These are phyloP conservation scores for Stachybotrys chartarum DNA, from an alignment of 2,329 filamentous ascomycete species.

Conservation along the genomic window DNA sequence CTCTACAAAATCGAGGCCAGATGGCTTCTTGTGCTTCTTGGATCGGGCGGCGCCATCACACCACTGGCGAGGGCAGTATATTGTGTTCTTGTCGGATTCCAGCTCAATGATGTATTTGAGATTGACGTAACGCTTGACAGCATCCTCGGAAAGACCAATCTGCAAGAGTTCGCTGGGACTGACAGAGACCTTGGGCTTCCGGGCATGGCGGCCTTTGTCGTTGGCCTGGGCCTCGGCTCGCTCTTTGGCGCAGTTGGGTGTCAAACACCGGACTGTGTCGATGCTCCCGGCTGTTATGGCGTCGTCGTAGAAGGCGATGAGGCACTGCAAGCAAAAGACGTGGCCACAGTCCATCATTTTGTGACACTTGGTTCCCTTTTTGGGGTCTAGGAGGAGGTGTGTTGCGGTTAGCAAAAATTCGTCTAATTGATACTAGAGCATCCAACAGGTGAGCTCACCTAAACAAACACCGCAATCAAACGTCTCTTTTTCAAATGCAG, in stretches of 20 bases:
- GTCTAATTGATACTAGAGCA: not conserved
- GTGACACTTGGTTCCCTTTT: slow-evolving; percentile 79
- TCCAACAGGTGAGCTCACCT: slow-evolving; percentile 31
- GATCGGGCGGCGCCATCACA: slow-evolving; percentile 83
- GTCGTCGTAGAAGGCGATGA: slow-evolving; percentile 83
- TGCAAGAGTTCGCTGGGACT: slow-evolving; percentile 79
- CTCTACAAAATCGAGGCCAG: slow-evolving; percentile 55
- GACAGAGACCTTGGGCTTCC: slow-evolving; percentile 59
- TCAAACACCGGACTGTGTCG: slow-evolving; percentile 69
- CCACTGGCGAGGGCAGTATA: slow-evolving; percentile 89
- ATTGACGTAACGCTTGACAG: slow-evolving; percentile 77
- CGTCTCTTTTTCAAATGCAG: slow-evolving; percentile 73
- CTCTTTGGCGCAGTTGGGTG: slow-evolving; percentile 69
- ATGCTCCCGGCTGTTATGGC: slow-evolving; percentile 84
- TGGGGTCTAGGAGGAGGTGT: slow-evolving; percentile 55
- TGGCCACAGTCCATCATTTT: slow-evolving; percentile 77
- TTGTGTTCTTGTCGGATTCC: slow-evolving; percentile 82
- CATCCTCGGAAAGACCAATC: slow-evolving; percentile 63
- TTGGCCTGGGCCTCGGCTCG: slow-evolving; percentile 27
- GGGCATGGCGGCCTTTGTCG: slow-evolving; percentile 16
- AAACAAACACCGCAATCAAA: slow-evolving; percentile 86
- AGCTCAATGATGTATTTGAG: slow-evolving; percentile 90
- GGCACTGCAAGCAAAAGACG: slow-evolving; percentile 83
- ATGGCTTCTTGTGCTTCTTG: slow-evolving; percentile 63
- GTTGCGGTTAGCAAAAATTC: not conserved